Base-by-base conservation (phyloP, 1,284 basidiomycete genomes). In the Ganoderma lingzhi region DNA sequence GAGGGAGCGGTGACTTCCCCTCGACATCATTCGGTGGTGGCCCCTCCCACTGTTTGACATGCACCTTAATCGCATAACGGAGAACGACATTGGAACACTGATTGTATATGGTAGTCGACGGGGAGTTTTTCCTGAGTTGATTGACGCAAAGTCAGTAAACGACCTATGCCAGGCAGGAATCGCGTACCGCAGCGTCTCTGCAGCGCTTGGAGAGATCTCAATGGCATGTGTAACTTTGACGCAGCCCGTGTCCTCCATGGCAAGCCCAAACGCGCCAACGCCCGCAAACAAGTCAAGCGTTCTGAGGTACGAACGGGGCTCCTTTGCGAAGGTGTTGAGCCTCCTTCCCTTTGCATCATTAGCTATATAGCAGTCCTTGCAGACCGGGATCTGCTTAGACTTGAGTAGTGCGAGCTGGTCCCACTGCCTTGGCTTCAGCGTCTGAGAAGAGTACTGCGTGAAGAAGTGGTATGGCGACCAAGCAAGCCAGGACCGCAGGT, bases 141-240 rank as follows among this genome's bases (percentile, higher is more conserved):
- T n/a, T 19, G 30, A 19, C 12, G 59, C 37, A 48, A 35, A 67
- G 65, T 55, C 19, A 60, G 23, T 56, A 41, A 15, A 53, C 39
- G n/a, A 65, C 19, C 56, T 23, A 56, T 51, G 64, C 64, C 15
- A 68, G 73, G 91, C 92, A 79, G 80, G 14, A 6, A 41, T n/a
- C 14, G 8, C 59, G 5, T 44, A 61, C 59, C 37, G 39, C 23
- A 90, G 78, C 1, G 92, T 92, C 67, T 80, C 78, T 0, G 90
- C 89, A n/a, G 93, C 90, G 74, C 90, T 92, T 0, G 91, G 90
- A 44, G 85, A 82, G 37, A 92, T 88, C 73, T 94, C 92, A 45
- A 93, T 79, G 0, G 89, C 85, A 81, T 92, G 88, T 0, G 87
- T 89, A 2, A 91, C 76, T 70, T 87, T 83, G 64, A 93, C 73